Evolutionary conservation across 139 green algal genomes (phyloP).

Genomic region (Pseudopediastrum boryanum): DNA sequence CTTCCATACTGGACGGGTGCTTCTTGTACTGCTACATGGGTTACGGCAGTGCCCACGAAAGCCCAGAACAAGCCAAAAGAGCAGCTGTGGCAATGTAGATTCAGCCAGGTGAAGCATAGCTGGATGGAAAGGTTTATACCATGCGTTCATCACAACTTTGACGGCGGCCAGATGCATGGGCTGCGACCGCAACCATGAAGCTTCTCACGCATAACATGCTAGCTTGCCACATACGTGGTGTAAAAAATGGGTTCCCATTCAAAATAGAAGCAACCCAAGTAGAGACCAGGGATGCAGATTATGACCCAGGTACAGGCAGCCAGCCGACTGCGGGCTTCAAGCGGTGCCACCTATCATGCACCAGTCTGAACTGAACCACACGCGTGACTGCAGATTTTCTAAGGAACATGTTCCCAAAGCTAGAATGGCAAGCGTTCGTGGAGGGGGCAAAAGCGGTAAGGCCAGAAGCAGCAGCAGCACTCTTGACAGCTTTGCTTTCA

Average conservation of each 20-base stretch:
- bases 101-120: too few relatives aligned
- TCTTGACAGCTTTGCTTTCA: too few relatives aligned
- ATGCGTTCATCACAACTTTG: too few relatives aligned
- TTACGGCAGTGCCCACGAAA: too few relatives aligned
- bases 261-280: constrained; percentile 86
- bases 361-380: not conserved
- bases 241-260: constrained; percentile 93
- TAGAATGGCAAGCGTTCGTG: constrained; percentile 86
- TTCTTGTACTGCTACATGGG: too few relatives aligned
- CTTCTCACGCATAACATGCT: constrained; percentile 99
- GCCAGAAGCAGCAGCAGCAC: not conserved
- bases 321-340: not conserved
- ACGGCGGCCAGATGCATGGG: too few relatives aligned
- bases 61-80: too few relatives aligned
- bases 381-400: constrained; percentile 78
- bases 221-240: constrained; percentile 92
- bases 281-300: constrained; percentile 83
- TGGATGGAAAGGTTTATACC: too few relatives aligned
- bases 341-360: not conserved
- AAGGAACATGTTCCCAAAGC: constrained; percentile 84
- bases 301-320: constrained; percentile 67
- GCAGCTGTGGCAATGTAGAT: too few relatives aligned
- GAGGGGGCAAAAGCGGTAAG: constrained; percentile 70
- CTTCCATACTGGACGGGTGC: too few relatives aligned
- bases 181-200: constrained; percentile 77